phyloP scores from a whole-genome alignment of 2,329 filamentous ascomycete species.

The Curvularia sp. region DNA sequence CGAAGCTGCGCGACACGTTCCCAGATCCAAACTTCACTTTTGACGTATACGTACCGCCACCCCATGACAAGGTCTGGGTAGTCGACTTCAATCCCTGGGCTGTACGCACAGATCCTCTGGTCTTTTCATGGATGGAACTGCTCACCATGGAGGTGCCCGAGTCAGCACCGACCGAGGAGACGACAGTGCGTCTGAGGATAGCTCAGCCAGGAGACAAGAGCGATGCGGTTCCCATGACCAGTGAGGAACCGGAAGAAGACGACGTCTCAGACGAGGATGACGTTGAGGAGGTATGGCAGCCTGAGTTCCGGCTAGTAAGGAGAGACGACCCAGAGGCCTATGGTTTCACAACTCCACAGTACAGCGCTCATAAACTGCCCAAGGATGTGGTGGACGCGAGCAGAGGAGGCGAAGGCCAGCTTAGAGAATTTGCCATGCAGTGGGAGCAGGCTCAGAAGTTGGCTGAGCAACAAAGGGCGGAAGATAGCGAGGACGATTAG shows the following conservation, averaged over 20 bases:
- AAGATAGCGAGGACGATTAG: conserved; percentile 50
- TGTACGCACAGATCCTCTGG: conserved; percentile 81
- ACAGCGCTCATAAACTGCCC: conserved; percentile 94
- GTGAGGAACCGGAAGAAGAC: conserved; percentile 8
- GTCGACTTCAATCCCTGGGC: conserved; percentile 98
- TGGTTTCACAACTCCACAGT: conserved; percentile 83
- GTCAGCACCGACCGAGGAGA: conserved; percentile 14
- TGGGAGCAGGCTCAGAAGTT: conserved; percentile 57
- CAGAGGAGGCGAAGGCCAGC: conserved; percentile 68
- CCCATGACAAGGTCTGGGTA: conserved; percentile 78
- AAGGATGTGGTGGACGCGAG: conserved; percentile 84
- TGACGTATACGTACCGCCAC: conserved; percentile 85
- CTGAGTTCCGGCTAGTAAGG: conserved; percentile 82
- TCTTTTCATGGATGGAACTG: conserved; percentile 91
- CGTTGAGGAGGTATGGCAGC: conserved; percentile 65
- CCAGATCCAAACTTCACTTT: conserved; percentile 86
- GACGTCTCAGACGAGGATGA: conserved; percentile 54
- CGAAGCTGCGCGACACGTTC: conserved; percentile 76
- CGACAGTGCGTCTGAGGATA: conserved; percentile 41
- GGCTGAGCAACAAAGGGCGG: conserved; percentile 51
- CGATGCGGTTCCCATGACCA: not conserved
- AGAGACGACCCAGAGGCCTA: conserved; percentile 88
- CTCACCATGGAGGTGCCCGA: conserved; percentile 71
- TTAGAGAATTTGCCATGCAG: conserved; percentile 70
- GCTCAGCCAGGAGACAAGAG: conserved; percentile 13